Base-by-base conservation (phyloP, 2,329 filamentous ascomycete species). In the Chalaropsis thielavioides region DNA sequence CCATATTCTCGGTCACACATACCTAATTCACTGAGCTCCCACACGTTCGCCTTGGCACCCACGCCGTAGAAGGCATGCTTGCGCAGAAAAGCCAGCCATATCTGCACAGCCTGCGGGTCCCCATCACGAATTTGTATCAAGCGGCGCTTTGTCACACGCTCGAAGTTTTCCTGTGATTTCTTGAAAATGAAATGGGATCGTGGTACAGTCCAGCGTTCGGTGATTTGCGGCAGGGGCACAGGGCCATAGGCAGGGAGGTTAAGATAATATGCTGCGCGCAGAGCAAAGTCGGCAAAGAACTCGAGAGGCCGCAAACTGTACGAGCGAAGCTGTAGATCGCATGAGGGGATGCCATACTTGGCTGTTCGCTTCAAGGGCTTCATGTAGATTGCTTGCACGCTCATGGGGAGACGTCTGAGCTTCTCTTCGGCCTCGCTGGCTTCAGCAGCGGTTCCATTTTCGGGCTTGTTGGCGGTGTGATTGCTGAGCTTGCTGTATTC, bases 1-100 rank as follows among this genome's bases (percentile, higher is more conserved):
- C 8, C 10, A 58, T 19, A 24, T 51, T n/a, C 19, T 43, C 19
- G 31, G 38, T 19, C n/a, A 19, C 24, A 61, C 56, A 35, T 64
- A 67, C 88, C 86, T 67, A 92, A 73, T 66, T 82, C 81, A 71
- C 88, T 85, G 75, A 90, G 92, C 73, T 96, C 90, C 85, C 89
- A 99, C 61, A 97, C 83, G 74, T 99, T 96, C 63, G 94, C 94
- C 81, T 99, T 99, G 91, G 99, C 95, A 71, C 94, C 94, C 49
- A 97, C 87, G n/a, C 94, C 94, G 70, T 95, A 89, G 74, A 94
- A 95, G 51, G 91, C 89, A 73, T 96, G 88, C 76, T 95, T 95
- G 72, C 89, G 84, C 72, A 99, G 75, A 73, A 95, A 97, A 0
- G 90, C 91, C 66, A 99, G 78, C 94, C 94, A 99, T 35, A 92